Evolutionary conservation across 805 yeast species (phyloP).

Genomic region (Jamesozyma jinghongensis): DNA sequence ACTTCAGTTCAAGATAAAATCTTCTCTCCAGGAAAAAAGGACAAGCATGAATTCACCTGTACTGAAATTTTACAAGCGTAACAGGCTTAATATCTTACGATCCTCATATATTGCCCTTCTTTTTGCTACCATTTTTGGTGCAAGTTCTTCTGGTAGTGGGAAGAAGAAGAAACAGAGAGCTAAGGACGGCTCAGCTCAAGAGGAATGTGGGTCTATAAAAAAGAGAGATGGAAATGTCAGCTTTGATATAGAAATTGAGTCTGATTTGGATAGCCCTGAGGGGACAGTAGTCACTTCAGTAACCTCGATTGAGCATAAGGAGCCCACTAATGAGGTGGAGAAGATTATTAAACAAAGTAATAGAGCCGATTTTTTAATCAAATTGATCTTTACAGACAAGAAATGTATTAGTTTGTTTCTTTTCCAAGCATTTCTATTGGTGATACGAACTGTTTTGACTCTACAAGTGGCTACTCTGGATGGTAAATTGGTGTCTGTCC

Average conservation of each 20-base stretch:
- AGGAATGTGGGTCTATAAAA: conserved; percentile 5
- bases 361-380: conserved; percentile 18
- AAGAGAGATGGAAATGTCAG: conserved; percentile 3
- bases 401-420: conserved; percentile 30
- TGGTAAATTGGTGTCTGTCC: conserved; percentile 73
- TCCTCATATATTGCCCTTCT: conserved; percentile 24
- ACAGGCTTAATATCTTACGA: conserved; percentile 22
- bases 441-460: conserved; percentile 62
- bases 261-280: conserved; percentile 3
- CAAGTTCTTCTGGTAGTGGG: conserved; percentile 3
- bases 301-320: neutral
- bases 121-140: conserved; percentile 16
- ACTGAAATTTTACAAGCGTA: conserved; percentile 16
- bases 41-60: conserved; percentile 5
- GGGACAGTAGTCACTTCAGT: neutral
- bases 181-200: conserved; percentile 5
- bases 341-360: neutral
- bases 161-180: conserved; percentile 1
- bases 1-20: neutral
- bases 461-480: conserved; percentile 79
- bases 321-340: neutral
- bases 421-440: conserved; percentile 50
- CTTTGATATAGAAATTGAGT: conserved; percentile 7
- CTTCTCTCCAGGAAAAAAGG: neutral
- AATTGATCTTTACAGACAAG: conserved; percentile 20